A percentile compares a stretch with the other conserved stretches of the same genome.
Conservation (phyloP, 495 filamentous ascomycete species). For the Penicillium arizonense region DNA sequence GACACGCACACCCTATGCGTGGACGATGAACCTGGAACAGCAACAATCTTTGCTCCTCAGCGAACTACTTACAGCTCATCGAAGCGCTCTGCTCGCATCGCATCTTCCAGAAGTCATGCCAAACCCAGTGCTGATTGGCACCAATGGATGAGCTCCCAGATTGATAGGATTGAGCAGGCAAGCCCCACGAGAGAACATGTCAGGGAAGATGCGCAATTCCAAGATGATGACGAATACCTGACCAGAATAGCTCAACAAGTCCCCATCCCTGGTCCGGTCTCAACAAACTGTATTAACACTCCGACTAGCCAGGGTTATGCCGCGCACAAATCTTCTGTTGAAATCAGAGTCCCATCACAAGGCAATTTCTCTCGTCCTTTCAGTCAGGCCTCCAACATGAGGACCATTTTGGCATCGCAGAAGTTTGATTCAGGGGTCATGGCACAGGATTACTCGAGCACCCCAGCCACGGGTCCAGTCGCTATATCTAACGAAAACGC, state of each 20-base stretch:
- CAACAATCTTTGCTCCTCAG: conserved; percentile 44
- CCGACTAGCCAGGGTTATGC: not conserved
- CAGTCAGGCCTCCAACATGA: conserved; percentile 32
- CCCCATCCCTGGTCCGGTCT: not conserved
- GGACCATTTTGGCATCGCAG: conserved; percentile 24
- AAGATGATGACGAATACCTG: conserved; percentile 40
- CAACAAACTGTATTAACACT: not conserved
- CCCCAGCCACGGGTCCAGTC: not conserved
- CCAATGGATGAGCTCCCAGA: conserved; percentile 48
- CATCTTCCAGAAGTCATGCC: not conserved
- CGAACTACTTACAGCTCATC: conserved; percentile 39
- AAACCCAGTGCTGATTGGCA: conserved; percentile 44
- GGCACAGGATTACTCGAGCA: not conserved
- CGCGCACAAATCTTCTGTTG: conserved; percentile 7
- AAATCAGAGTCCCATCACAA: conserved; percentile 10
- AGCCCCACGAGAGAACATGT: conserved; percentile 48
- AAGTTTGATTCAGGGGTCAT: conserved; percentile 2
- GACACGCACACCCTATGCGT: conserved; percentile 4
- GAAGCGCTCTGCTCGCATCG: conserved; percentile 13
- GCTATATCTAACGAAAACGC: not conserved
- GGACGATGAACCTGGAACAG: conserved; percentile 35
- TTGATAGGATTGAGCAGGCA: conserved; percentile 35
- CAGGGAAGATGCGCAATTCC: conserved; percentile 59
- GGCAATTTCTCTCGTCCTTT: conserved; percentile 41
- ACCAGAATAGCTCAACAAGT: conserved; percentile 10